Evolutionary conservation across 2,329 filamentous ascomycete species (phyloP).

Genomic region (Cladosporium austrohemisphaericum): DNA sequence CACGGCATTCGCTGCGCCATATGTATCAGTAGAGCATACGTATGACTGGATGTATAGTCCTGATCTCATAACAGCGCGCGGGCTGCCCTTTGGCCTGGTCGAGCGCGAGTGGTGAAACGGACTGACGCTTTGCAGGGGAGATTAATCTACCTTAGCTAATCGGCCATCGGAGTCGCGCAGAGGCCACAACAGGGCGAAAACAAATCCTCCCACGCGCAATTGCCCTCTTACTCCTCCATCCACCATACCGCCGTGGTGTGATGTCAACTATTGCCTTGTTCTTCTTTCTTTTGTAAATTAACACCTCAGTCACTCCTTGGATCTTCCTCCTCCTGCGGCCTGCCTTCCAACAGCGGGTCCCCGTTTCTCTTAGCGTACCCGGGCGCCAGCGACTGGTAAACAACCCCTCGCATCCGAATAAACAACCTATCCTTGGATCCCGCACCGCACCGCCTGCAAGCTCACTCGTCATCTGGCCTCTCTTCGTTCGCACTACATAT

Average conservation of each 20-base stretch:
- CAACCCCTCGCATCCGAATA: conserved; percentile 10
- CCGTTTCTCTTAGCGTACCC: too few relatives aligned
- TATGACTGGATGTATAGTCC: neutral
- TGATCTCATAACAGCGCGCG: conserved; percentile 5
- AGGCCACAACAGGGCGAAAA: conserved; percentile 9
- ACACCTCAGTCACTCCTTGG: conserved; percentile 5
- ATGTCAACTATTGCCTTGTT: neutral
- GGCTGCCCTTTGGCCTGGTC: neutral
- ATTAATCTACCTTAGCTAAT: neutral
- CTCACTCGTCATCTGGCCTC: neutral
- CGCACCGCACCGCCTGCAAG: neutral
- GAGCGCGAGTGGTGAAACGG: neutral
- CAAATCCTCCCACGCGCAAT: conserved; percentile 4
- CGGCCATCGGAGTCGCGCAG: neutral
- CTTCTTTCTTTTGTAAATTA: conserved; percentile 8
- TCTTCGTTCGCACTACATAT: neutral
- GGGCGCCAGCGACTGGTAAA: too few relatives aligned
- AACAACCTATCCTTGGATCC: neutral
- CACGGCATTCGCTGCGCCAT: too few relatives aligned
- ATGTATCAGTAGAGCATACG: neutral
- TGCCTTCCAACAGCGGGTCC: too few relatives aligned
- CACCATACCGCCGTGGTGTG: conserved; percentile 1
- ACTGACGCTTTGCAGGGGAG: neutral
- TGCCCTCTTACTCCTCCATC: conserved; percentile 4
- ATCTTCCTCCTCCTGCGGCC: neutral